Conservation (phyloP, 202 grass and related monocot species). For the Zizania palustris region DNA sequence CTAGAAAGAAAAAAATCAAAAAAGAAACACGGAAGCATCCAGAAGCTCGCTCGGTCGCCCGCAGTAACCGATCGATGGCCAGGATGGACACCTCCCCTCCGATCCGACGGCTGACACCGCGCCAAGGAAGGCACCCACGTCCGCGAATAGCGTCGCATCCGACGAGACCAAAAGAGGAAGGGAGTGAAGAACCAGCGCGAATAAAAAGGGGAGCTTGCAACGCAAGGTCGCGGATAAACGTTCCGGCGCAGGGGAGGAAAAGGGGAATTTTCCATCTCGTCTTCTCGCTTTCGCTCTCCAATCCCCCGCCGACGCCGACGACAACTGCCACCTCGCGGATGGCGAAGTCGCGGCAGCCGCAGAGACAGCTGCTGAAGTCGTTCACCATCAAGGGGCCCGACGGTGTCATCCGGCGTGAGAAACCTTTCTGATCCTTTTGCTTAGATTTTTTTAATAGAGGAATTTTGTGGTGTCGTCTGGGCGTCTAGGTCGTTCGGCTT, state of each 20-base stretch:
- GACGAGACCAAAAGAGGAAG: background rate
- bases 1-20: no score
- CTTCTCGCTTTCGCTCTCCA: no score
- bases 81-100: background rate
- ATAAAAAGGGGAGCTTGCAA: no score
- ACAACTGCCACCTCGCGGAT: no score
- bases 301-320: background rate
- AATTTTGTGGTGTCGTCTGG: background rate
- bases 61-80: background rate
- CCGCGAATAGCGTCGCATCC: background rate
- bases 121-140: background rate
- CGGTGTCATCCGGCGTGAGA: constrained; percentile 66
- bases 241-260: no score
- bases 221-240: no score
- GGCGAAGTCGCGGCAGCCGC: constrained; percentile 55
- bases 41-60: background rate
- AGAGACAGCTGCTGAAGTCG: constrained; percentile 47
- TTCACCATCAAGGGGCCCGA: constrained; percentile 74
- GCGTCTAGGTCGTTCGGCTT: background rate
- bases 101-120: constrained; percentile 25
- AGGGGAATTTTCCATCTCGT: no score
- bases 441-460: background rate
- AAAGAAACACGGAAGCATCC: background rate
- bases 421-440: constrained; percentile 18
- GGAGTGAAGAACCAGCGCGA: background rate